Evolutionary conservation across 192 early-diverging fungal species (phyloP), one percentile per base, ranked within the genome.

Genomic region (Funneliformis mosseae): DNA sequence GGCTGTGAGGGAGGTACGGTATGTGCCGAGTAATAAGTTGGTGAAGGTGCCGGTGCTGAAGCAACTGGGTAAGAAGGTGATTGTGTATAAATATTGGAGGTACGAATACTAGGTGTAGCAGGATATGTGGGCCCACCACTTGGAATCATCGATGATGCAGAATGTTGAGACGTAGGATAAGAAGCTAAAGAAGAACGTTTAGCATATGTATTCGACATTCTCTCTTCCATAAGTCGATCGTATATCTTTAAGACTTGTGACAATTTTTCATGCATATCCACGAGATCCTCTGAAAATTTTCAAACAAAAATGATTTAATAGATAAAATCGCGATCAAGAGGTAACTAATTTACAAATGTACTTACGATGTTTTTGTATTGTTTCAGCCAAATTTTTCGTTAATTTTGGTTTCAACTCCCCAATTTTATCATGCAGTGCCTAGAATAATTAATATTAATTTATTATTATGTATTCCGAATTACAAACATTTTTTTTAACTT

Each of bases 381-480:
- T 91, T 38, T 92, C 92, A 25, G 94, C 92, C 25, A 98, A 84
- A 39, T 86, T 92, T 42, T 88, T 88, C 8, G 91, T 87, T 10
- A 99, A 88, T 83, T 96, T 96, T 10, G 93, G 95, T 77, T 95
- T 95, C 14, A 98, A 84, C 69, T 94, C 88, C 8, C 92, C 91
- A 46, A 99, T 95, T 87, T 93, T 93, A n/a, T 89, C 92, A 82
- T 97, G 94, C 25, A 98, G 88, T 62, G 88, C 88, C 78, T 83
- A 60, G n/a, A n/a, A n/a, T n/a, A 39, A 18, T 6, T 8, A 39
- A 28, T 27, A 60, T 21, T 25, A 50, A 60, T 33, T n/a, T 66
- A 70, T 18, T 45, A 23, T 66, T 43, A 87, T 27, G n/a, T 14
- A 16, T 33, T 27, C 8, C 6, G 11, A 66, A 66, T 27, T 28